Base-by-base conservation (phyloP, 2,329 filamentous ascomycete species). In the Kalmusia sp. region DNA sequence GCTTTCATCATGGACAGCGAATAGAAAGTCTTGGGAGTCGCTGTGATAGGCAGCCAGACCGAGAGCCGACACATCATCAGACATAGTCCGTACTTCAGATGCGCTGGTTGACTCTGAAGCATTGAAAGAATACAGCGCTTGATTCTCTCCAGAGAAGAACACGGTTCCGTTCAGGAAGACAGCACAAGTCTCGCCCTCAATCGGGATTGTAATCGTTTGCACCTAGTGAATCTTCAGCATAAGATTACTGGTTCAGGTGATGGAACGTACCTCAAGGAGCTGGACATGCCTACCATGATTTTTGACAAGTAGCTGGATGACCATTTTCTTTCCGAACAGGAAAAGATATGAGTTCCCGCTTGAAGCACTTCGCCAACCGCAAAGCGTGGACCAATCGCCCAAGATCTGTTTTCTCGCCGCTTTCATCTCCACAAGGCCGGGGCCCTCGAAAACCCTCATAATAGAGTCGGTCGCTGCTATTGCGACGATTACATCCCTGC, bases 351-450 rank as follows among this genome's bases (percentile, higher is more conserved):
- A 63, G 12, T 68, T 54, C 1, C 65, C 65, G 21, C 67, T 70
- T 17, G 57, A 54, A 11, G 47, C 46, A 31, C 64, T 70, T 6
- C 61, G 59, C 68, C 68, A 71, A n/a, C 53, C 55, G 15, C 68
- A 68, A 8, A 64, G 57, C 6, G 63, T 61, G 24, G 65, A 69
- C 68, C 67, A 70, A 34, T 71, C 67, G 4, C 68, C 67, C 7
- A 70, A 50, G 28, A 64, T 50, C 8, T 57, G 62, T 54, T 68
- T 70, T 11, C 61, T 50, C 11, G 67, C 63, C 12, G 61, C 55
- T 2, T 52, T 14, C 3, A 70, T 45, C 46, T 58, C 53, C 4
- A 45, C 34, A 3, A 60, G 52, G 31, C n/a, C 60, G 19, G 52
- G 21, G 4, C 62, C 49, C 49, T 71, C 66, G 21, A 67, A 71